These are phyloP conservation scores for Solanum aculeatissimum DNA, from an alignment of 305 asterid genomes.

Conservation along the genomic window DNA sequence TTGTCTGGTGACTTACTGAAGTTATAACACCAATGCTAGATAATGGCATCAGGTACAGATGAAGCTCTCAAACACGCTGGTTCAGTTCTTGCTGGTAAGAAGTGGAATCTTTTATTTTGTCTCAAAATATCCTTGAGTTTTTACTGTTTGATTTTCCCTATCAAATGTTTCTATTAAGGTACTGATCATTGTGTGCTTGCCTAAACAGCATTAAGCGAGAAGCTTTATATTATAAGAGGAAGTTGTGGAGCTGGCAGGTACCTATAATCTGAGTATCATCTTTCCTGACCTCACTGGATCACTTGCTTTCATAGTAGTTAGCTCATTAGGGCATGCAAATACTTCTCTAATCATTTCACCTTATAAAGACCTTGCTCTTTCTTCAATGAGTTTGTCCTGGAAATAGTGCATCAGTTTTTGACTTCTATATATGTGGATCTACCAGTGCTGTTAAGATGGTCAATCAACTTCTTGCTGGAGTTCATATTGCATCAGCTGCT, in stretches of 20 bases:
- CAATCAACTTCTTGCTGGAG: slow-evolving; percentile 98
- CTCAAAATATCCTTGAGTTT: background rate
- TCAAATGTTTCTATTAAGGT: background rate
- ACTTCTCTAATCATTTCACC: background rate
- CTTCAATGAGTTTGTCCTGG: background rate
- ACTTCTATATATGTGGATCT: background rate
- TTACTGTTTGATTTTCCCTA: background rate
- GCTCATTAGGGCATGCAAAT: background rate
- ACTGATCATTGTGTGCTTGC: slow-evolving; percentile 12
- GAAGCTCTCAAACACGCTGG: slow-evolving; percentile 89
- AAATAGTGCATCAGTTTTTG: background rate
- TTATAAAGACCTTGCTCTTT: background rate
- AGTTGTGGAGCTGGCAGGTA: slow-evolving; percentile 99
- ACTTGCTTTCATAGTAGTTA: background rate
- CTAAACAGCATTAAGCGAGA: slow-evolving; percentile 80
- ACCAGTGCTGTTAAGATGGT: slow-evolving; percentile 89
- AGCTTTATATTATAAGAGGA: slow-evolving; percentile 87
- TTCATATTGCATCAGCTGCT: slow-evolving; percentile 95
- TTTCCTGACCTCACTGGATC: background rate
- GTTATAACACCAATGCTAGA: slow-evolving; percentile 31
- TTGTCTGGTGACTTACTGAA: slow-evolving; percentile 15
- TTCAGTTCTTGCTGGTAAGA: slow-evolving; percentile 77
- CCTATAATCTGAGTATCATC: slow-evolving; percentile 5
- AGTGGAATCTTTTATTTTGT: background rate
- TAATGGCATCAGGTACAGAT: slow-evolving; percentile 91